Conservation (phyloP, 73 alveolate species). For the Tetrahymena malaccensis region DNA sequence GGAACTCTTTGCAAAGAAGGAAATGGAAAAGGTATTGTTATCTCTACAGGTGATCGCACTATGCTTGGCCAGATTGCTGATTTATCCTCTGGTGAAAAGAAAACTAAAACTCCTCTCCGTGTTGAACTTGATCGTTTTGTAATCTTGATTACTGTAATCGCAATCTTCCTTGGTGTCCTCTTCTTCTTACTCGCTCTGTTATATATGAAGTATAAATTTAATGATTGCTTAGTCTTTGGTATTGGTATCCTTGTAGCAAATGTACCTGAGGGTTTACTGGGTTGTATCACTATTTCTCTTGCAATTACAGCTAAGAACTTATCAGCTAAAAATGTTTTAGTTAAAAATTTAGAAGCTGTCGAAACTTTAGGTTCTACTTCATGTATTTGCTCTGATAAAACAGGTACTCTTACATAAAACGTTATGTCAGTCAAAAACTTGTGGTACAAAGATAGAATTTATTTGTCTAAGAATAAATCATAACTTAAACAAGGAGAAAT, state of each 20-base stretch:
- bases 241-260: constrained; percentile 89
- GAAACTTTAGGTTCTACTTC: constrained; percentile 93
- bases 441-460: constrained; percentile 67
- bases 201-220: constrained; percentile 50
- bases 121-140: constrained; percentile 82
- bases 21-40: constrained; percentile 81
- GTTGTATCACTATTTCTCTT: constrained; percentile 78
- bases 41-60: constrained; percentile 86
- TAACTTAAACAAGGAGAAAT: constrained; percentile 4
- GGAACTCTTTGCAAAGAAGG: constrained; percentile 88
- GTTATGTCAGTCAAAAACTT: constrained; percentile 81
- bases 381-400: constrained; percentile 93
- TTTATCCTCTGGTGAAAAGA: constrained; percentile 68
- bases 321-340: constrained; percentile 73
- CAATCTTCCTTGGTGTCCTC: constrained; percentile 68
- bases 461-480: constrained; percentile 62
- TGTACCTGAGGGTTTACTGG: constrained; percentile 88
- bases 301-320: constrained; percentile 86
- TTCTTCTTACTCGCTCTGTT: constrained; percentile 72
- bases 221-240: constrained; percentile 70
- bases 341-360: constrained; percentile 86
- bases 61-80: constrained; percentile 89
- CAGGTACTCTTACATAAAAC: constrained; percentile 92
- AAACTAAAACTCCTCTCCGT: constrained; percentile 73
- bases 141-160: constrained; percentile 74